Evolutionary conservation across 1,284 basidiomycete genomes (phyloP), one percentile per base, ranked within the genome.

Genomic region (Sphaerobolus stellatus): DNA sequence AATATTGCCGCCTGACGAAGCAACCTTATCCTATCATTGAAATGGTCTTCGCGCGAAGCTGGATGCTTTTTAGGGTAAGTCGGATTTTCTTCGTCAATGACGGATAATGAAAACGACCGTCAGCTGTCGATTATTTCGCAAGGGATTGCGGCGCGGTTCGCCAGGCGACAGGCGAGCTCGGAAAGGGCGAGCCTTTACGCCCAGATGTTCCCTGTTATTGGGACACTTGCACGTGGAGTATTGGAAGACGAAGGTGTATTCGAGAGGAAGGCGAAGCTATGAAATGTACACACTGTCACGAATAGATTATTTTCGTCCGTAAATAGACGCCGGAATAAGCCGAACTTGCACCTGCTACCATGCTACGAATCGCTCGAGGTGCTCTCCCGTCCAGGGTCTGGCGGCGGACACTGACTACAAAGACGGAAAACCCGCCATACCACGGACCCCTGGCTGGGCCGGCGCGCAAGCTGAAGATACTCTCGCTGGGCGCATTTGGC

Each of bases 101-200:
- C 41, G 28, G 11, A 22, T 13, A 31, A 16, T 48, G 16, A 48
- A 29, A 48, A 27, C 9, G 25, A 41, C 36, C 45, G 59, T 48
- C 59, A 94, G 88, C 72, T 92, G 34, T 82, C 92, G 0, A 83
- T 98, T 57, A 98, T 98, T 62, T 76, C 83, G 1, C 95, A 98
- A 72, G 95, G 95, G 3, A 96, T 98, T 57, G 92, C 94, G 1
- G 95, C 96, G 4, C 82, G 96, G 14, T 83, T 82, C 49, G 90
- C 92, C 0, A 78, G 85, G 45, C 83, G 91, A 7, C 94, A 96
- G 71, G 94, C 94, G 0, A 92, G 86, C 63, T 92, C 89, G 0
- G 93, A 92, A 58, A 73, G 76, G 34, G 92, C 92, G 2, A 71
- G 76, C 36, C 62, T 80, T 25, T 80, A 88, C 56, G 72, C 70